Conservation (phyloP, 2,329 filamentous ascomycete genomes). For the Tricladium varicosporioides region DNA sequence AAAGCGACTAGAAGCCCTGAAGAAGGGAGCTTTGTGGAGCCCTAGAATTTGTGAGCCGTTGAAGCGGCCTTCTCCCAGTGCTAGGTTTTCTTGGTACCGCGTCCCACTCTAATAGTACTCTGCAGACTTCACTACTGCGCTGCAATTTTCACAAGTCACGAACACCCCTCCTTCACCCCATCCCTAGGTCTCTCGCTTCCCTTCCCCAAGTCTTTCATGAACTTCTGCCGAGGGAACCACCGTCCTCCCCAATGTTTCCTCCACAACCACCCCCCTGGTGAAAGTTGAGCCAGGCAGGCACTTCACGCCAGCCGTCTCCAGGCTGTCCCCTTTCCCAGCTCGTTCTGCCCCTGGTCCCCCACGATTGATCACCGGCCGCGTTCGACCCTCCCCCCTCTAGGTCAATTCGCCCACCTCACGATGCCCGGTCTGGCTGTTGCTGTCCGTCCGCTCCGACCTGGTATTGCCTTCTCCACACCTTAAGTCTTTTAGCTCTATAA, state of each 20-base stretch:
- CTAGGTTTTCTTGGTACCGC: slow-evolving; percentile 5
- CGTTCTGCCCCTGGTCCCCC: background rate
- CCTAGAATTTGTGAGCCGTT: slow-evolving; percentile 1
- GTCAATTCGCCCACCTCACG: background rate
- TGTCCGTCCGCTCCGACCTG: slow-evolving; percentile 7
- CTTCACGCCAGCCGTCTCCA: background rate
- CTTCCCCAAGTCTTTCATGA: slow-evolving; percentile 1
- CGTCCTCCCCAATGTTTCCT: background rate
- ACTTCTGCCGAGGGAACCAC: slow-evolving; percentile 4
- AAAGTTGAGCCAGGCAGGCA: background rate
- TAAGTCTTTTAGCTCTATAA: slow-evolving; percentile 11
- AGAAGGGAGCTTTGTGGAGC: slow-evolving; percentile 3
- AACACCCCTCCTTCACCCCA: slow-evolving; percentile 6
- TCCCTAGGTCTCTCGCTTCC: slow-evolving; percentile 5
- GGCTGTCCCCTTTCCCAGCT: background rate
- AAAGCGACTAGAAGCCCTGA: slow-evolving; percentile 4
- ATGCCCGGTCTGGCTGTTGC: background rate
- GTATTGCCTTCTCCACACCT: background rate
- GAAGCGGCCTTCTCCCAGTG: background rate
- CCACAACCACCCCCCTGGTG: background rate
- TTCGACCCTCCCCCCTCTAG: background rate
- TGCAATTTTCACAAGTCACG: slow-evolving; percentile 9
- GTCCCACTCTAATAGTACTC: background rate
- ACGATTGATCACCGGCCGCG: background rate
- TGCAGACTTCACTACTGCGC: slow-evolving; percentile 1